Base-by-base conservation (phyloP, 164 flowering plant genomes). In the Akebia trifoliata region DNA sequence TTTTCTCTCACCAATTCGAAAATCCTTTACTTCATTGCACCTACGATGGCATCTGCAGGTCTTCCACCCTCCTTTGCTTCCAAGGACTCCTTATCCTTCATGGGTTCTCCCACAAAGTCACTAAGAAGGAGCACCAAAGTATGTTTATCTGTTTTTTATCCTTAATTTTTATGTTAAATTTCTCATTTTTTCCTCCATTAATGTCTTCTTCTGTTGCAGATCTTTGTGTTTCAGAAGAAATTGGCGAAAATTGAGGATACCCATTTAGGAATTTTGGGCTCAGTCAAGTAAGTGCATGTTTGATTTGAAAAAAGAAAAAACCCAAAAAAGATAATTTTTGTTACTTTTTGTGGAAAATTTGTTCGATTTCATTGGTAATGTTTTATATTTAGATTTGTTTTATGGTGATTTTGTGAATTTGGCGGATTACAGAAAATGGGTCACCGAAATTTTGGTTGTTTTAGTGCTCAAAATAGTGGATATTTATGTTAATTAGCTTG, bases 221-320 rank as follows among this genome's bases (percentile, higher is more conserved):
- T 82, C 74, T 66, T 54, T 72, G 69, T 68, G 30, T 55, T 50
- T 44, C 63, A 39, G 56, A 25, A 51, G 67, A 76, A 70, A 53
- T 39, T 54, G 31, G 46, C 60, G 17, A 68, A 60, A 65, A 52
- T 42, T 57, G 73, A 72, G 54, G 62, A 62, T 38, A 60, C 68
- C 76, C 76, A 67, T 54, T 56, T 72, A 28, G 71, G 72, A 68
- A 48, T 69, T 9, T 28, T 34, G 57, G 50, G 54, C 61, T 62
- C 55, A 42, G 52, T 35, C 54, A 73, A 70, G 85, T 80, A 67
- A 62, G 68, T 70, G 10, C 28, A 50, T 28, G 20, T 31, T 47
- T 22, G 4, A 8, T 30, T 22, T 3, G 22, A 12, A 6, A 26
- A 30, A 6, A 31, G 32, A 26, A 30, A 6, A 31, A 51, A 31